Evolutionary conservation across 129 eudicot species (phyloP).

Genomic region (Pulicaria dysenterica): DNA sequence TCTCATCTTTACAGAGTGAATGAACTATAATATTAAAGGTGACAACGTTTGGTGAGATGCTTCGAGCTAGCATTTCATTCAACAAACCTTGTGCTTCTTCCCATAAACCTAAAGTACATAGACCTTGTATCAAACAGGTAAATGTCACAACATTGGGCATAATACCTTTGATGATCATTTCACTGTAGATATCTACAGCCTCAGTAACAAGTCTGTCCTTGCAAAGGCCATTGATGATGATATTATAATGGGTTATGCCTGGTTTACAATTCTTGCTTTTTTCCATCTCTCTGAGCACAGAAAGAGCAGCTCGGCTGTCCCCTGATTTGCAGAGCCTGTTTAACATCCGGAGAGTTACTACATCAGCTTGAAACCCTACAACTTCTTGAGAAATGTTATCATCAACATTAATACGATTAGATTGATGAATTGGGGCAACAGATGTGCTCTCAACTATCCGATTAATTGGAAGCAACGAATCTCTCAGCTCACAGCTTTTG

Average conservation of each 20-base stretch:
- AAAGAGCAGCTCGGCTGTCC: slow-evolving; percentile 24
- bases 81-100: slow-evolving; percentile 17
- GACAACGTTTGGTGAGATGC: slow-evolving; percentile 22
- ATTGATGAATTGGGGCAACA: slow-evolving; percentile 35
- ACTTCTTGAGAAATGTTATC: slow-evolving; percentile 15
- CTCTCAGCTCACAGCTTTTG: slow-evolving; percentile 11
- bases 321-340: slow-evolving; percentile 40
- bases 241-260: background rate
- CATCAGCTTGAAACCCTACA: slow-evolving; percentile 28
- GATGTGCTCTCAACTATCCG: slow-evolving; percentile 16
- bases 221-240: slow-evolving; percentile 29
- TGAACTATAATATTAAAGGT: slow-evolving; percentile 30
- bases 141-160: slow-evolving; percentile 30
- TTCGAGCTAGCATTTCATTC: slow-evolving; percentile 27
- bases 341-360: slow-evolving; percentile 19
- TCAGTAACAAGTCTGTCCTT: slow-evolving; percentile 19
- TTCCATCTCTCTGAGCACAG: slow-evolving; percentile 29
- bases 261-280: slow-evolving; percentile 3
- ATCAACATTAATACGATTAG: slow-evolving; percentile 19
- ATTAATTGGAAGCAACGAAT: slow-evolving; percentile 30
- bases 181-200: slow-evolving; percentile 20
- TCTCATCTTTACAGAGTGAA: slow-evolving; percentile 36
- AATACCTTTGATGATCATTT: slow-evolving; percentile 30
- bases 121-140: slow-evolving; percentile 34
- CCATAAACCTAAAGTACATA: slow-evolving; percentile 24